Evolutionary conservation across 208 protist species (phyloP), one percentile per base, ranked within the genome.

Genomic region (Trypanosoma congolense): DNA sequence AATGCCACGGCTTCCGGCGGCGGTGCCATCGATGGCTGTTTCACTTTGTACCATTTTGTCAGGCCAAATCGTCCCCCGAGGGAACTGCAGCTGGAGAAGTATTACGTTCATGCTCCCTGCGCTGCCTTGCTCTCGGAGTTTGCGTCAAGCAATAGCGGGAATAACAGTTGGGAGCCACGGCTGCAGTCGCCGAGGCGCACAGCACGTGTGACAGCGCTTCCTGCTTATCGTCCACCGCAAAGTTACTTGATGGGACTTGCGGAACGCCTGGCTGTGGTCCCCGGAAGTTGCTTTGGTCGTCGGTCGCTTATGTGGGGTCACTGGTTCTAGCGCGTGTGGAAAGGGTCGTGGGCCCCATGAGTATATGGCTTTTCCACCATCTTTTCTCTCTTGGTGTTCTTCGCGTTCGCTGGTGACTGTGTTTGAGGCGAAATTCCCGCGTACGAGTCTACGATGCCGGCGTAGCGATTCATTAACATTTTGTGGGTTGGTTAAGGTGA

Each of bases 301-400:
- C 80, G 87, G 24, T 87, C 79, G 1, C 58, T 83, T 29, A 94
- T 94, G 87, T 94, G 87, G 87, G 87, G 87, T 12, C 75, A 86
- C 56, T 92, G 83, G 83, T 94, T 91, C 56, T 94, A 79, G 59
- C 4, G 33, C n/a, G 40, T 1, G n/a, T n/a, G n/a, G n/a, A n/a
- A n/a, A n/a, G n/a, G n/a, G n/a, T n/a, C n/a, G n/a, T n/a, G n/a
- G n/a, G n/a, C n/a, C n/a, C n/a, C n/a, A n/a, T n/a, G n/a, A n/a
- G n/a, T n/a, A n/a, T n/a, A n/a, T n/a, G n/a, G n/a, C n/a, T n/a
- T n/a, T n/a, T n/a, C n/a, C n/a, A n/a, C n/a, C n/a, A n/a, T n/a
- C n/a, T n/a, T n/a, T n/a, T n/a, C n/a, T n/a, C n/a, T n/a, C n/a
- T n/a, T n/a, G n/a, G n/a, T n/a, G n/a, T n/a, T n/a, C n/a, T n/a